Evolutionary conservation across 169 alveolate species (phyloP), one percentile per base, ranked within the genome.

Genomic region (Eimeria sp.): DNA sequence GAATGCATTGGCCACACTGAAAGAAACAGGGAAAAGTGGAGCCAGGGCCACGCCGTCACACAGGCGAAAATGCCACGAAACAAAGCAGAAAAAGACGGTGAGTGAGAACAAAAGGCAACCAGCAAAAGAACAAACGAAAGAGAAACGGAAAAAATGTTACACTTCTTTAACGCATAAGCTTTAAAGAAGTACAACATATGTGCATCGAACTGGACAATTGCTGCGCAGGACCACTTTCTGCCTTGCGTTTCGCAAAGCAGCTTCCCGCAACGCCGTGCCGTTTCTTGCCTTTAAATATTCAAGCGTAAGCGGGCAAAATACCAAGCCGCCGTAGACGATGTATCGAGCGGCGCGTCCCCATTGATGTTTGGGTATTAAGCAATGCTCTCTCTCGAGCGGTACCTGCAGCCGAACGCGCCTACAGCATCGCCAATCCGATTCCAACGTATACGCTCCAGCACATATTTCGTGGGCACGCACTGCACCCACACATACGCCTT

Each of bases 291-390:
- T 88, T 46, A 88, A 33, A 64, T 88, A 88, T 68, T 88, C 95
- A 4, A 88, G 85, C 6, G 98, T 96, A 52, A 98, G 96, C 4
- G 98, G 98, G 33, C 97, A 91, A 80, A 98, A 98, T 30, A 98
- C 98, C 78, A 98, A 78, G 23, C 99, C 99, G 13, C 88, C 99
- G 95, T 97, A 98, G 40, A 98, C 97, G 77, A 96, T 96, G 96
- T 96, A 98, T 37, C 98, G 95, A 58, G 98, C 98, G 96, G 93
- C 71, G 60, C 78, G 82, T 66, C 98, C 99, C 99, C 99, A 98
- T 90, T 97, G 98, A 87, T 98, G 99, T 89, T 97, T 97, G 20
- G 98, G 97, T 1, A 98, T 97, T 64, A 98, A 88, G 60, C 95
- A 97, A 74, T 91, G 96, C 68, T 98, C 97, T n/a, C 64, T 89